Percentiles rank a stretch among this genome's conserved stretches.
Conservation (phyloP, 768 basidiomycete species). For the Auriscalpium vulgare region DNA sequence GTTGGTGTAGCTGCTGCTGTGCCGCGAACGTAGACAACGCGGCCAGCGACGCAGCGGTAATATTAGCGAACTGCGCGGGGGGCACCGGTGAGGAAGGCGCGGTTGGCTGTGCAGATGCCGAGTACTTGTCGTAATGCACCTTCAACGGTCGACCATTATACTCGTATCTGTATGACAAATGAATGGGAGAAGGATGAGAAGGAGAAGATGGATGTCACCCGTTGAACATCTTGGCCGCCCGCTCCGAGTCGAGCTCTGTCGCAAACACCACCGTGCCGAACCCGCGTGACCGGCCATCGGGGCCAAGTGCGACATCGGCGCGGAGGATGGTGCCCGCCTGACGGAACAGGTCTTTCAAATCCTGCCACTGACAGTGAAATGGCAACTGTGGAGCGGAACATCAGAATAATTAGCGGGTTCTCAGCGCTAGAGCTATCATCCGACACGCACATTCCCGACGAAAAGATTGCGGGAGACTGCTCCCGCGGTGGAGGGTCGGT, state of each 20-base stretch:
- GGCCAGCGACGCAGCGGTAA: background rate
- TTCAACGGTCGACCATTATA: conserved; percentile 82
- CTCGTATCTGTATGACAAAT: conserved; percentile 52
- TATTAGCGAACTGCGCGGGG: background rate
- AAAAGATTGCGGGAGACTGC: conserved; percentile 55
- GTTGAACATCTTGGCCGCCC: conserved; percentile 83
- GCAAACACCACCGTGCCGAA: conserved; percentile 90
- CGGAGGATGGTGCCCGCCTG: conserved; percentile 85
- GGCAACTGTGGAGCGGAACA: conserved; percentile 50
- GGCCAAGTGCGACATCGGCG: conserved; percentile 84
- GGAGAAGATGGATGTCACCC: conserved; percentile 43
- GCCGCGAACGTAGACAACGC: conserved; percentile 2
- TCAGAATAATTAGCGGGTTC: conserved; percentile 9
- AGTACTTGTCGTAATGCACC: conserved; percentile 87
- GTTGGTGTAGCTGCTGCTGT: background rate
- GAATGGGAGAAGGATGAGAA: background rate
- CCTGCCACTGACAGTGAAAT: conserved; percentile 96
- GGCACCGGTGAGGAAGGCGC: conserved; percentile 12
- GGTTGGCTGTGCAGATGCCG: conserved; percentile 25
- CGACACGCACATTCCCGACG: conserved; percentile 73
- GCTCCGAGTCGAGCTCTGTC: conserved; percentile 74
- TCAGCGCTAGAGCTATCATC: background rate
- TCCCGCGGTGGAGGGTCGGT: conserved; percentile 17
- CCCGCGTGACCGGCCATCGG: conserved; percentile 83
- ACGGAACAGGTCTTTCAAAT: conserved; percentile 92